Conservation (phyloP, 75 land plant species). For the Pinus tabuliformis region DNA sequence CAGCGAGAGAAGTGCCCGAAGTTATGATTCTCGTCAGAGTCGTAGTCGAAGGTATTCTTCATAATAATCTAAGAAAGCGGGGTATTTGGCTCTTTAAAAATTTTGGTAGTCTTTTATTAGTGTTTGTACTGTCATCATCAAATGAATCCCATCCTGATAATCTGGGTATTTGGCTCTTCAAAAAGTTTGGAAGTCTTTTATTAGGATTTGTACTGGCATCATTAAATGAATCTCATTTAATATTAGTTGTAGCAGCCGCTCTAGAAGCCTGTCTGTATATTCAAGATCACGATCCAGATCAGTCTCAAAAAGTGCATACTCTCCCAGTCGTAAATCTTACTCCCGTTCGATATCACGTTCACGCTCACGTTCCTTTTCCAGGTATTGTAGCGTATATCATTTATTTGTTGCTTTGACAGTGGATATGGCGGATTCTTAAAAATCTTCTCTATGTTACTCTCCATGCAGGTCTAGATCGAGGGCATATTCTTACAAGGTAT, state of each 20-base stretch:
- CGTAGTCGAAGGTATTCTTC: slow-evolving; percentile 25
- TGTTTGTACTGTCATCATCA: background rate
- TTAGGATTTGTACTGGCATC: background rate
- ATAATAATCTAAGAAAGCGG: background rate
- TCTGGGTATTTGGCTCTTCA: background rate
- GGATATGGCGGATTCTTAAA: no score
- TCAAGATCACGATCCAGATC: slow-evolving; percentile 4
- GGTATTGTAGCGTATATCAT: background rate
- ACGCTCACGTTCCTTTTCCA: background rate
- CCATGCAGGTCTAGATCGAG: background rate
- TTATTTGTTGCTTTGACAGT: background rate
- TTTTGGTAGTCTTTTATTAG: background rate
- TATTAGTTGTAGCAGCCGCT: background rate
- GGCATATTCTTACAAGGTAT: background rate
- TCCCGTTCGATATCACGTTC: slow-evolving; percentile 29
- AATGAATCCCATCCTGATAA: background rate
- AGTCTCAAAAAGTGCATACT: slow-evolving; percentile 23
- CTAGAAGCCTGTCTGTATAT: background rate
- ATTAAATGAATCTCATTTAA: background rate
- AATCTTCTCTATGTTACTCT: background rate
- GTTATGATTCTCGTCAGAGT: slow-evolving; percentile 21
- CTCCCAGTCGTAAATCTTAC: slow-evolving; percentile 40
- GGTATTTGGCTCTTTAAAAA: background rate
- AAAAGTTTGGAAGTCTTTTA: background rate
- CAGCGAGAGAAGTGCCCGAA: slow-evolving; percentile 34